phyloP scores from a whole-genome alignment of 176 grass and related monocot species.

The Rhynchospora tenuis region DNA sequence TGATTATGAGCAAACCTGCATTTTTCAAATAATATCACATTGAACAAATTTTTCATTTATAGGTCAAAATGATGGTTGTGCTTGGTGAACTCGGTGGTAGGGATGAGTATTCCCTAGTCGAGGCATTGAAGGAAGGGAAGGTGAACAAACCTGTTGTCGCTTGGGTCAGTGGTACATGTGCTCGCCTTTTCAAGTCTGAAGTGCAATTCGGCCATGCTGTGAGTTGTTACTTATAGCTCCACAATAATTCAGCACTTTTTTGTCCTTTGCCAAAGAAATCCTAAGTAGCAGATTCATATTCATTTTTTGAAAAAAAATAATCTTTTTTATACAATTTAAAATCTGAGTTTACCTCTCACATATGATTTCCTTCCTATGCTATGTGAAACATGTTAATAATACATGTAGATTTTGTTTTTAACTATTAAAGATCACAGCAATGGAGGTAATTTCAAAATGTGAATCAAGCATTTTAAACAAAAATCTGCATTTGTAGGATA shows the following conservation, averaged over 20 bases:
- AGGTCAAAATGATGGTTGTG: conserved; percentile 99
- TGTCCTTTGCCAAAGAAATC: background rate
- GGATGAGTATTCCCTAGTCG: conserved; percentile 94
- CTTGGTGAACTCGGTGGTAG: conserved; percentile 93
- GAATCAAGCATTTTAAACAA: background rate
- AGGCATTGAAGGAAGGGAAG: conserved; percentile 92
- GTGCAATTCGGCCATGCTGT: conserved; percentile 99
- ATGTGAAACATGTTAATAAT: background rate
- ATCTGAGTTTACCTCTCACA: background rate
- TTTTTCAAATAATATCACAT: background rate
- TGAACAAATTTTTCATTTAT: background rate
- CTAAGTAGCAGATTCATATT: background rate
- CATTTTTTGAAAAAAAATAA: background rate
- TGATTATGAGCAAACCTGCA: background rate
- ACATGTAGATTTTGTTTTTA: background rate
- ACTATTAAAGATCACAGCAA: background rate
- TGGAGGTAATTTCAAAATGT: background rate
- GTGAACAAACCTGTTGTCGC: conserved; percentile 98
- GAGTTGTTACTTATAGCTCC: conserved; percentile 27
- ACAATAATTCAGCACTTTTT: background rate
- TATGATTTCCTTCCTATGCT: background rate
- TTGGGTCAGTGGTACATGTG: conserved; percentile 98
- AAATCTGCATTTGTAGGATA: background rate
- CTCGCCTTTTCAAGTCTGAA: conserved; percentile 91
- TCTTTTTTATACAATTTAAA: background rate